Evolutionary conservation across 2,329 filamentous ascomycete genomes (phyloP).

Genomic region (Sclerotinia borealis): DNA sequence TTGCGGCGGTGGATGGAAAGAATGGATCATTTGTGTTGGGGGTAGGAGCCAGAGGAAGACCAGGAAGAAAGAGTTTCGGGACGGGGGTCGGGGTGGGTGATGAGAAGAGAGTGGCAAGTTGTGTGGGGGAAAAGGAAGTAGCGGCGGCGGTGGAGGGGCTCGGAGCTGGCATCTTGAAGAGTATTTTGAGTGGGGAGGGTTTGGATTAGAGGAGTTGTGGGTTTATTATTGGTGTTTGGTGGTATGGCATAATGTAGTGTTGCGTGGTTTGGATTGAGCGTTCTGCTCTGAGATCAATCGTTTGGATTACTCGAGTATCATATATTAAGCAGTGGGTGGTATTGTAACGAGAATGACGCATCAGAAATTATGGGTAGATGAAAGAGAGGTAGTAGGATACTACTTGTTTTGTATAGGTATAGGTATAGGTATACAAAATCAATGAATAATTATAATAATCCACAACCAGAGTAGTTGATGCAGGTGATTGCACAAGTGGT

Average conservation of each 20-base stretch:
- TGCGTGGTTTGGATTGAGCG: not conserved
- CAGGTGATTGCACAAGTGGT: not conserved
- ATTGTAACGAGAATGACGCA: not conserved
- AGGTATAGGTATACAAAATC: not conserved
- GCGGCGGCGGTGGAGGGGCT: constrained; percentile 61
- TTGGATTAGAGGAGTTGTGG: constrained; percentile 28
- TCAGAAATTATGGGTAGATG: not conserved
- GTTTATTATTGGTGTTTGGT: not conserved
- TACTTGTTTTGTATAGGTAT: not conserved
- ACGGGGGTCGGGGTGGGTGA: constrained; percentile 50
- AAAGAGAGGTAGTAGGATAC: not conserved
- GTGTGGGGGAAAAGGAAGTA: constrained; percentile 74
- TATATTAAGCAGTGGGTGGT: not conserved
- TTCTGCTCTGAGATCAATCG: not conserved
- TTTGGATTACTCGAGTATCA: not conserved
- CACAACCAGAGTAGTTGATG: not conserved
- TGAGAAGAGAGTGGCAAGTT: constrained; percentile 73
- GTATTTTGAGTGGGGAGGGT: constrained; percentile 48
- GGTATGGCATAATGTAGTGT: not conserved
- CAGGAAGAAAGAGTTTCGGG: constrained; percentile 48
- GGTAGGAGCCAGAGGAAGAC: constrained; percentile 65
- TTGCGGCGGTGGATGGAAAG: constrained; percentile 65
- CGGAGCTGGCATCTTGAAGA: constrained; percentile 54
- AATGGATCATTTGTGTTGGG: constrained; percentile 56
- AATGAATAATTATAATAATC: not conserved